Evolutionary conservation across 192 early-diverging fungal genomes (phyloP), one percentile per base, ranked within the genome.

Genomic region (Podila epicladia): DNA sequence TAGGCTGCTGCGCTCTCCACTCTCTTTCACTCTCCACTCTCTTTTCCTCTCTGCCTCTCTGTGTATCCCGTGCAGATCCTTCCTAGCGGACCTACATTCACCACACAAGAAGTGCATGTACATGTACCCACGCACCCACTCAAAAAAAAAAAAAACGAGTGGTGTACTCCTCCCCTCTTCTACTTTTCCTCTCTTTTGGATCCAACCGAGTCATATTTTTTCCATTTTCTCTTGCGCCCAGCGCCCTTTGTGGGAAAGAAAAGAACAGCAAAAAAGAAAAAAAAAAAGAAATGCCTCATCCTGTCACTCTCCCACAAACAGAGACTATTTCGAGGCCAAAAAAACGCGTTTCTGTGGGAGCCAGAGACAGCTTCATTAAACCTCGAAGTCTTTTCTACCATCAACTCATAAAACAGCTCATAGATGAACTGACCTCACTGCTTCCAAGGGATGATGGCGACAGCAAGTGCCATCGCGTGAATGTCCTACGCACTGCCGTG

Each of bases 381-480:
- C 4, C 8, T 15, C 41, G 17, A 41, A 12, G 41, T 13, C 53
- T 55, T 26, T 55, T 3, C 53, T 22, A 9, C 17, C 8, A 55
- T 2, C 29, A 20, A 61, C 31, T 7, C 32, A 61, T 61, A 11
- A 13, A 31, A 28, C 22, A 80, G 77, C 73, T 88, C 28, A 85
- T 88, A 20, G 75, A 80, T 51, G 87, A 88, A 59, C 74, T 88
- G 19, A 76, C 85, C 9, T 69, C 72, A 12, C 37, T 85, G 1
- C 49, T 88, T 4, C 87, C 87, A 24, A 66, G 51, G 33, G 69
- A 78, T 29, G 79, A 73, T 37, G 74, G 71, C 37, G 82, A 72
- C 22, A 49, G 58, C 26, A 88, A 88, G 64, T 77, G 75, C 15
- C 87, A 88, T 50, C 73, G 87, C 48, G 87, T 85, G 9, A 84